Conservation (phyloP, 1,284 basidiomycete genomes). For the Cryptococcus depauperatus region DNA sequence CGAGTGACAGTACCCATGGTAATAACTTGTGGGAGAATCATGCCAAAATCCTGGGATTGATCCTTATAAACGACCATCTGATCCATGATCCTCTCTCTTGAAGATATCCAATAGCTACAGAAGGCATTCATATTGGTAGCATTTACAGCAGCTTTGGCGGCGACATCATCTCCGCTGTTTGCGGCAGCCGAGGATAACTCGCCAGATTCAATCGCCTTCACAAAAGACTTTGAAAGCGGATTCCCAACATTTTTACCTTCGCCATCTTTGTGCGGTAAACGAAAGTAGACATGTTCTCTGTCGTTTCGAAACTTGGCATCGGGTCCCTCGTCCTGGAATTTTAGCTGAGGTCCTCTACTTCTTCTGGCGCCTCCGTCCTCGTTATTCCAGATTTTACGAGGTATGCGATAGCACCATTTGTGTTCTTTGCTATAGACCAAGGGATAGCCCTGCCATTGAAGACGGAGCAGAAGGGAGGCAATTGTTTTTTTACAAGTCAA, state of each 20-base stretch:
- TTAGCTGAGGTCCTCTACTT: constrained; percentile 11
- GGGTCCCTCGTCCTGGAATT: constrained; percentile 12
- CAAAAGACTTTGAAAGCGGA: constrained; percentile 81
- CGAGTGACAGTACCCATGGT: constrained; percentile 98
- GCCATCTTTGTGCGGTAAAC: constrained; percentile 92
- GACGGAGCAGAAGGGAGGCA: constrained; percentile 73
- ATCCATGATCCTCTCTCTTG: constrained; percentile 81
- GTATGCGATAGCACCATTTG: constrained; percentile 85
- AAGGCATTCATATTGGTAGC: constrained; percentile 89
- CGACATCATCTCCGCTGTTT: constrained; percentile 35
- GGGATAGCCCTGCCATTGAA: constrained; percentile 83
- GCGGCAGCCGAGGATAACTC: constrained; percentile 54
- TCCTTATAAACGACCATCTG: constrained; percentile 88
- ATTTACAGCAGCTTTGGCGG: constrained; percentile 67
- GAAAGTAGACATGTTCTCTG: constrained; percentile 57
- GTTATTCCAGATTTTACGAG: constrained; percentile 30
- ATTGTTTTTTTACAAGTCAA: constrained; percentile 77
- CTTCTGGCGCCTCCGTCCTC: constrained; percentile 8
- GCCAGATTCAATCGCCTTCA: constrained; percentile 79
- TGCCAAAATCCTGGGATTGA: constrained; percentile 57
- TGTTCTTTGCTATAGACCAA: constrained; percentile 78
- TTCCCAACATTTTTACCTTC: constrained; percentile 89
- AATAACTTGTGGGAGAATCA: constrained; percentile 93
- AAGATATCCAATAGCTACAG: constrained; percentile 97
- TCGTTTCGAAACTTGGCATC: constrained; percentile 23